These are phyloP conservation scores for Leccinum insigne DNA, from an alignment of 1,284 basidiomycete genomes.

Conservation along the genomic window DNA sequence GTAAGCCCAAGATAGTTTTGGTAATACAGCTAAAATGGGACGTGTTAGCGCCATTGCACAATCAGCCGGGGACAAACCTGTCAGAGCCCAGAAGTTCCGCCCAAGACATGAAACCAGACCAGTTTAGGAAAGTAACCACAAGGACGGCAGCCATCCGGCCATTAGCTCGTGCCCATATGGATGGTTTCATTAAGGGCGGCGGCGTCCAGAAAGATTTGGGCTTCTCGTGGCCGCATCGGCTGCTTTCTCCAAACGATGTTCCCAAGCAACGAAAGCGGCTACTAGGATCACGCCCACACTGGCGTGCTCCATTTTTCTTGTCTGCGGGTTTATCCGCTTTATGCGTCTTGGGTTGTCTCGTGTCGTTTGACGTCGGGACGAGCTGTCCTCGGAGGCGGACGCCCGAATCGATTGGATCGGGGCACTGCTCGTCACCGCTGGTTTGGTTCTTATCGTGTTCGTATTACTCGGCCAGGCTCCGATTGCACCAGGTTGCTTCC, in stretches of 20 bases:
- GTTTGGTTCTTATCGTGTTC: too few species aligned
- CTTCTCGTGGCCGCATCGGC: conserved; percentile 17
- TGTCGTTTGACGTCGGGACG: too few species aligned
- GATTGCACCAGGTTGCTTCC: too few species aligned
- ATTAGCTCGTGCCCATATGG: conserved; percentile 58
- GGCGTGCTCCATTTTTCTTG: too few species aligned
- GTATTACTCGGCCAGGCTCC: too few species aligned
- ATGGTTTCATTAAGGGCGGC: conserved; percentile 63
- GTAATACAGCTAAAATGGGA: conserved; percentile 54
- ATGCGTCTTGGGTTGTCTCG: too few species aligned
- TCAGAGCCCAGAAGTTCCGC: conserved; percentile 40
- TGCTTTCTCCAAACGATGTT: conserved; percentile 50
- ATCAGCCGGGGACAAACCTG: conserved; percentile 35
- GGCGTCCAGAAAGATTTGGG: conserved; percentile 41
- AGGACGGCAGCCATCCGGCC: conserved; percentile 63
- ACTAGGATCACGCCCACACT: conserved; percentile 52
- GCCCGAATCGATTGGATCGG: too few species aligned
- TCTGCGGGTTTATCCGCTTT: too few species aligned
- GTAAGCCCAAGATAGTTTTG: conserved; percentile 57
- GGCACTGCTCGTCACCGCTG: too few species aligned
- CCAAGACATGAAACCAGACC: conserved; percentile 58
- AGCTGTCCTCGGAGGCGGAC: too few species aligned
- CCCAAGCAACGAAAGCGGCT: conserved; percentile 61
- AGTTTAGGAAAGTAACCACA: conserved; percentile 61
- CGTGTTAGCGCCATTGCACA: conserved; percentile 8